Percentiles rank a stretch among this genome's conserved stretches.
Evolutionary conservation across 2,329 filamentous ascomycete genomes (phyloP).

Genomic region (Beauveria sp.): DNA sequence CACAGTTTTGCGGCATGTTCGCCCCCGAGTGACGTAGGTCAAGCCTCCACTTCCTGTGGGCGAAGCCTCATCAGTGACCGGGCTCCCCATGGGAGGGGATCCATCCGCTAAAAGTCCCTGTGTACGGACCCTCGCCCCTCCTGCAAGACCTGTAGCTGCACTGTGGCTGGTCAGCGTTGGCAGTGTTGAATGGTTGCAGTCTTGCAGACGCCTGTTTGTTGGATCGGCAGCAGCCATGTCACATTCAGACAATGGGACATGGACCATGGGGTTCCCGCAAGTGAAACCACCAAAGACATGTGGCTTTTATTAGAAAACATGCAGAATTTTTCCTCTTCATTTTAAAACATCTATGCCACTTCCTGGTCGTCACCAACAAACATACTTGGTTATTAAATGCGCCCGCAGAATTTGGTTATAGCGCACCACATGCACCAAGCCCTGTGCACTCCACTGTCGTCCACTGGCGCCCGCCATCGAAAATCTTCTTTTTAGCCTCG

Average conservation of each 20-base stretch:
- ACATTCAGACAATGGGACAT: neutral
- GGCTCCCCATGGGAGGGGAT: neutral
- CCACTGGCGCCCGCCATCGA: neutral
- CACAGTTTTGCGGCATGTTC: neutral
- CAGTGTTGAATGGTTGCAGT: neutral
- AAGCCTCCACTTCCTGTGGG: neutral
- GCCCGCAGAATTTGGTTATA: neutral
- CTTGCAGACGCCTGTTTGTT: neutral
- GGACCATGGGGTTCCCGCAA: neutral
- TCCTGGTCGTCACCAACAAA: neutral
- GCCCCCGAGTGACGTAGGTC: conserved; percentile 9
- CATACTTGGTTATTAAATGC: neutral
- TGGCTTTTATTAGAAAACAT: neutral
- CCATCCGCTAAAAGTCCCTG: neutral
- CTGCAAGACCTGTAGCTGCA: no score
- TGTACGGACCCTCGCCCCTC: no score
- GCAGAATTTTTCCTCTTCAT: neutral
- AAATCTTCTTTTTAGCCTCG: neutral
- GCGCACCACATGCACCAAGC: neutral
- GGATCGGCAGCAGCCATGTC: neutral
- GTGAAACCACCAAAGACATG: neutral
- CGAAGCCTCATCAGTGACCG: neutral
- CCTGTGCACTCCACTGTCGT: neutral
- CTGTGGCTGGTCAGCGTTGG: no score
- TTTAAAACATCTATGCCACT: neutral